Percentiles rank a stretch among this genome's conserved stretches.
Evolutionary conservation across 495 filamentous ascomycete species (phyloP).

Genomic region (Annulohypoxylon nitens): DNA sequence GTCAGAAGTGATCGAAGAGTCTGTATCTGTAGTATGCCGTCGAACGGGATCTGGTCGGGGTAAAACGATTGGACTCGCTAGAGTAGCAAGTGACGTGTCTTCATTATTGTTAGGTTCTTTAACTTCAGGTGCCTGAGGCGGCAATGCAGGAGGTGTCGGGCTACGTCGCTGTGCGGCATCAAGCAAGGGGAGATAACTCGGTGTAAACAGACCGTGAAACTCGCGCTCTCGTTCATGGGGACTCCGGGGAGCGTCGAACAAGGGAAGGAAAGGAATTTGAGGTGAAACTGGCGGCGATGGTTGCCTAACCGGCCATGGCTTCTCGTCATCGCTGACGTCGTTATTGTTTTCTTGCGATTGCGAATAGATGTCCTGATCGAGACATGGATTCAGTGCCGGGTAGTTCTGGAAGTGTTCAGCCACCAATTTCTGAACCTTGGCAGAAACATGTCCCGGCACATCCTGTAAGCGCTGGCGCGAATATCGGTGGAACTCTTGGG

Average conservation of each 20-base stretch:
- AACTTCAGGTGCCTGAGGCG: conserved; percentile 43
- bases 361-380: conserved; percentile 33
- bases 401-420: conserved; percentile 59
- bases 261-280: conserved; percentile 53
- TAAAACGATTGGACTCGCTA: conserved; percentile 17
- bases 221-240: conserved; percentile 68
- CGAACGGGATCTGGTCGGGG: conserved; percentile 40
- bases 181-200: conserved; percentile 69
- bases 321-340: conserved; percentile 42
- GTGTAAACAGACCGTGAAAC: conserved; percentile 71
- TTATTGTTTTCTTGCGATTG: conserved; percentile 29
- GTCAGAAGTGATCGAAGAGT: conserved; percentile 59
- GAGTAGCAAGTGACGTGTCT: conserved; percentile 22
- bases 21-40: conserved; percentile 52
- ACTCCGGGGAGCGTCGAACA: conserved; percentile 54
- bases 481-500: conserved; percentile 62
- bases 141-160: conserved; percentile 42
- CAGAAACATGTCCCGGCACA: conserved; percentile 60
- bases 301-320: conserved; percentile 50
- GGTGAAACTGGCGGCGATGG: conserved; percentile 60
- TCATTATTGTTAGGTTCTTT: conserved; percentile 50
- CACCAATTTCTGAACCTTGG: conserved; percentile 58
- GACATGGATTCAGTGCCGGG: conserved; percentile 53
- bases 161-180: conserved; percentile 57
- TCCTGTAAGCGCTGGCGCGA: conserved; percentile 60